A percentile compares a stretch with the other conserved stretches of the same genome.
Evolutionary conservation across 2,329 filamentous ascomycete species (phyloP).

Genomic region (Elsinoe fawcettii): DNA sequence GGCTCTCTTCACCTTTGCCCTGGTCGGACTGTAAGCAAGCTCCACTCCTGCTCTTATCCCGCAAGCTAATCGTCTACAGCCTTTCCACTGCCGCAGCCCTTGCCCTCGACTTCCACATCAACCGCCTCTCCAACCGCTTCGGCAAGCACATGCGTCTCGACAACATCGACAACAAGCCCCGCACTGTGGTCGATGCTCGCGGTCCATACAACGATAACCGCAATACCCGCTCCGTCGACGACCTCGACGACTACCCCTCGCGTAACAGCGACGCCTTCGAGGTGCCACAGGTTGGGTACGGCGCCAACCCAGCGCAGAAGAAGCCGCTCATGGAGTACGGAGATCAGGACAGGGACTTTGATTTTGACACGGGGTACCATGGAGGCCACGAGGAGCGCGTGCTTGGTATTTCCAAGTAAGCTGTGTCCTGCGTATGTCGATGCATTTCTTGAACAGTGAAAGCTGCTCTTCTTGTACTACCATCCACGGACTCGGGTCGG

Average conservation of each 20-base stretch:
- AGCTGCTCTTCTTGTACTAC: background rate
- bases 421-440: background rate
- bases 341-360: slow-evolving; percentile 22
- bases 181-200: slow-evolving; percentile 15
- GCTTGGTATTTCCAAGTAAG: slow-evolving; percentile 3
- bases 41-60: background rate
- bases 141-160: slow-evolving; percentile 45
- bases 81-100: slow-evolving; percentile 41
- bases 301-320: slow-evolving; percentile 17
- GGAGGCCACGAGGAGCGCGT: slow-evolving; percentile 23
- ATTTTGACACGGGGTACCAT: slow-evolving; percentile 37
- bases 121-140: slow-evolving; percentile 35
- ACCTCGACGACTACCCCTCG: slow-evolving; percentile 11
- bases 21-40: slow-evolving; percentile 37
- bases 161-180: slow-evolving; percentile 29
- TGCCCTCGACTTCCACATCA: slow-evolving; percentile 45
- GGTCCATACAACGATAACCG: background rate
- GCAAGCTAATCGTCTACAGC: slow-evolving; percentile 21
- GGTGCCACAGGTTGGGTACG: slow-evolving; percentile 23
- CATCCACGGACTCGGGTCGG: background rate
- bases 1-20: slow-evolving; percentile 49
- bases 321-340: slow-evolving; percentile 21
- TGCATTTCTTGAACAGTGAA: background rate
- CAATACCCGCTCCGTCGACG: slow-evolving; percentile 7
- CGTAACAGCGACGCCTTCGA: slow-evolving; percentile 30